Conservation (phyloP, 768 basidiomycete species). For the Boletus sp. region DNA sequence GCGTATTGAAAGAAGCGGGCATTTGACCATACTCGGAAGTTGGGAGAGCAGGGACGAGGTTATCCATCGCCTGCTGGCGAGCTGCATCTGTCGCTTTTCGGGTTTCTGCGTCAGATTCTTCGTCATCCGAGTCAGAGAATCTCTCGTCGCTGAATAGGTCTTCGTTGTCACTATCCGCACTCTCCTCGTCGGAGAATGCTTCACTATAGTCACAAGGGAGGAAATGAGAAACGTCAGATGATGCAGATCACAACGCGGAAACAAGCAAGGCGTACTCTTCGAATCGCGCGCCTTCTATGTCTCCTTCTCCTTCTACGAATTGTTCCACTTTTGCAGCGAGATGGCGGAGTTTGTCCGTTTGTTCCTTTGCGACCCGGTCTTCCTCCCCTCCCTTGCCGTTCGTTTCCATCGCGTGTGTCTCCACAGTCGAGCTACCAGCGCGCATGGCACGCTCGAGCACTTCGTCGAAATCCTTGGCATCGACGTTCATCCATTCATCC, state of each 20-base stretch:
- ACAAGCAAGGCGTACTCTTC: constrained; percentile 65
- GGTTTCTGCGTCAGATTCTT: constrained; percentile 35
- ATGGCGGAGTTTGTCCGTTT: constrained; percentile 67
- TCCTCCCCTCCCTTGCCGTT: constrained; percentile 34
- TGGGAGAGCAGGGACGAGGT: constrained; percentile 76
- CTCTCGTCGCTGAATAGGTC: constrained; percentile 45
- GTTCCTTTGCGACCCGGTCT: constrained; percentile 56
- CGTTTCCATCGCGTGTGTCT: constrained; percentile 48
- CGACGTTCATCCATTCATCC: constrained; percentile 86
- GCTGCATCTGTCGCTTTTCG: constrained; percentile 33
- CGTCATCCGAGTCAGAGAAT: constrained; percentile 45
- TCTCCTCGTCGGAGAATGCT: constrained; percentile 62
- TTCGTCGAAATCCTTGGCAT: constrained; percentile 72
- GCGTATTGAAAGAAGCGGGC: constrained; percentile 74
- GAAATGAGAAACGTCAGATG: not conserved
- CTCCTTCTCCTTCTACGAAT: constrained; percentile 91
- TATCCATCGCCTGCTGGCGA: constrained; percentile 68
- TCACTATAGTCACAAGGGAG: constrained; percentile 45
- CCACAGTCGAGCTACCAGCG: constrained; percentile 9
- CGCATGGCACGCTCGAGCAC: constrained; percentile 51
- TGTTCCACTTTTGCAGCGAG: constrained; percentile 82
- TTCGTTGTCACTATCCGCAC: constrained; percentile 20
- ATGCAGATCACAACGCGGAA: not conserved
- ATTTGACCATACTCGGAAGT: constrained; percentile 88
- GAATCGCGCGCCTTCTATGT: constrained; percentile 85